Evolutionary conservation across 2,329 filamentous ascomycete genomes (phyloP).

Genomic region (Rhynchosporium agropyri): DNA sequence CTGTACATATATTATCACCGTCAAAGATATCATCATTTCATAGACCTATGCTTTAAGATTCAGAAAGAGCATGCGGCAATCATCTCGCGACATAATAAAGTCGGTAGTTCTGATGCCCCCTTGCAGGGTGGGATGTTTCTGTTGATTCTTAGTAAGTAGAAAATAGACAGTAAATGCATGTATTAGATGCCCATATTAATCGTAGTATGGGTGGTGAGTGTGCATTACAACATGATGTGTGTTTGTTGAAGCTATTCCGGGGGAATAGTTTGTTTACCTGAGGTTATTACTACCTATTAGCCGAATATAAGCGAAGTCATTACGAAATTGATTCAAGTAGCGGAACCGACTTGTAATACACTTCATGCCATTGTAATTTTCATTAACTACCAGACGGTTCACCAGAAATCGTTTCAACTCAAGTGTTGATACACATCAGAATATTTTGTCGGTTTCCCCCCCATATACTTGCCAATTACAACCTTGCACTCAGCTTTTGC

Average conservation of each 20-base stretch:
- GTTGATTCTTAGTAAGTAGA: background rate
- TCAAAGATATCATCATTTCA: background rate
- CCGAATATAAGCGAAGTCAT: no score
- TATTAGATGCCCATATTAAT: background rate
- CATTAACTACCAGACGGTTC: no score
- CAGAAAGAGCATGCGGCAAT: background rate
- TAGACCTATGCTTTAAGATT: background rate
- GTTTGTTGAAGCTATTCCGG: no score
- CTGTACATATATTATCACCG: background rate
- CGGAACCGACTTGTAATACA: no score
- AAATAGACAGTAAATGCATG: background rate
- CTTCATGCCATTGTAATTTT: no score
- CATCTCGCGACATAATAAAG: background rate
- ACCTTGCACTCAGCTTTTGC: slow-evolving; percentile 72
- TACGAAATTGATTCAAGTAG: no score
- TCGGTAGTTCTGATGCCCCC: background rate
- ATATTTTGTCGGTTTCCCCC: no score
- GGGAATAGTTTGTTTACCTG: no score
- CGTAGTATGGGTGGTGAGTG: background rate
- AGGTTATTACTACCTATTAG: no score
- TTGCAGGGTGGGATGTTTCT: background rate
- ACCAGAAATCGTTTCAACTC: no score
- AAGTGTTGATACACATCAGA: no score
- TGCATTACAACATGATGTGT: no score
- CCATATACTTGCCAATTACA: slow-evolving; percentile 45